phyloP scores from a whole-genome alignment of 2,329 filamentous ascomycete species.

The Aspergillus luchuensis region DNA sequence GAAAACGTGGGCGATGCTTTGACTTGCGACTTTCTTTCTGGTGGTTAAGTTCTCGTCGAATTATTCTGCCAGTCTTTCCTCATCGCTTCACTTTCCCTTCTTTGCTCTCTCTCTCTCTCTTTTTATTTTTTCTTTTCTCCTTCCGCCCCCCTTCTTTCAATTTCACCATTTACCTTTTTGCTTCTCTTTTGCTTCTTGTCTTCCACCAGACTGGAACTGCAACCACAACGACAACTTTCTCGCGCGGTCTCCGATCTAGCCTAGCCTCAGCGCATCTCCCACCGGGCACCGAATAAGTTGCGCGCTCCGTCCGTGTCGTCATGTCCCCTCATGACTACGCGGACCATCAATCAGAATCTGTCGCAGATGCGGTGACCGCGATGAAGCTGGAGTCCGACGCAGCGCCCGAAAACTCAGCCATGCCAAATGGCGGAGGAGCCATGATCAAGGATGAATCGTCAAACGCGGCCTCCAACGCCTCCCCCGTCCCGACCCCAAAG shows the following conservation, averaged over 20 bases:
- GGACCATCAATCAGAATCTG: conserved; percentile 39
- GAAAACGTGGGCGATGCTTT: conserved; percentile 22
- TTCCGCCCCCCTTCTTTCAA: not conserved
- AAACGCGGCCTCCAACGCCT: conserved; percentile 20
- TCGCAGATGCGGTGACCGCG: conserved; percentile 40
- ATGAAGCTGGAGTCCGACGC: conserved; percentile 37
- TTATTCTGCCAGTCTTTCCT: conserved; percentile 13
- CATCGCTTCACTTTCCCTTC: conserved; percentile 14
- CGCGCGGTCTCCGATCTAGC: conserved; percentile 8
- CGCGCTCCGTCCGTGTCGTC: conserved; percentile 39
- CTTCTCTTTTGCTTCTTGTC: conserved; percentile 6
- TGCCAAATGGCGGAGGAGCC: conserved; percentile 27
- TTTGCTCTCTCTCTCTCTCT: conserved; percentile 6
- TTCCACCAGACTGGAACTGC: not conserved
- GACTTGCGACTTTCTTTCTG: conserved; percentile 16
- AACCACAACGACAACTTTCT: conserved; percentile 6
- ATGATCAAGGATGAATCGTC: conserved; percentile 24
- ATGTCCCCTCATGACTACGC: conserved; percentile 47
- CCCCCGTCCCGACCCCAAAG: conserved; percentile 15
- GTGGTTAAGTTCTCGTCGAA: conserved; percentile 12
- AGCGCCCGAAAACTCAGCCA: conserved; percentile 23
- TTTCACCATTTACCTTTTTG: conserved; percentile 5
- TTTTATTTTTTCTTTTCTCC: conserved; percentile 6
- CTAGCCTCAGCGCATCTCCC: conserved; percentile 16
- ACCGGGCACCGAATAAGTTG: conserved; percentile 22